A percentile compares a stretch with the other conserved stretches of the same genome.
These are phyloP conservation scores for Quercus rubra DNA, from an alignment of 306 rosid genomes.

Conservation along the genomic window DNA sequence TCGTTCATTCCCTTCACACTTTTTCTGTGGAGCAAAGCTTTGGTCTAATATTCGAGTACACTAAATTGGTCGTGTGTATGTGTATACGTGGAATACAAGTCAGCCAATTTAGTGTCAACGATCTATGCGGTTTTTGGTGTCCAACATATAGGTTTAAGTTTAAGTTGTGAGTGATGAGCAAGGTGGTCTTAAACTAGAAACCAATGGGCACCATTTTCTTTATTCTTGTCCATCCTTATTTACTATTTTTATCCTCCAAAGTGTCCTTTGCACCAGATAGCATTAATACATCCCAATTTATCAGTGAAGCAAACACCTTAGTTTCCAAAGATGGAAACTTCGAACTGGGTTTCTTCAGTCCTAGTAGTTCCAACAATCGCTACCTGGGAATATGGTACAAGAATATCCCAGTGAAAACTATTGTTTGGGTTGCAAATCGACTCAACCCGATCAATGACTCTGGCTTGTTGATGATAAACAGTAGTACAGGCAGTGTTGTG, in stretches of 20 bases:
- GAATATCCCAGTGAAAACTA: constrained; percentile 19
- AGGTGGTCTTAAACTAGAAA: no score
- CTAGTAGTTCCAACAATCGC: constrained; percentile 17
- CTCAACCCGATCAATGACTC: constrained; percentile 33
- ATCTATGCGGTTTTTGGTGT: no score
- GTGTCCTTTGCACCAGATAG: constrained; percentile 14
- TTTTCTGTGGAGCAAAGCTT: no score
- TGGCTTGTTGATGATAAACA: constrained; percentile 27
- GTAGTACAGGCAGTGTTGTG: constrained; percentile 6
- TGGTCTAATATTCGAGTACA: no score
- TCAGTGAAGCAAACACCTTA: constrained; percentile 5
- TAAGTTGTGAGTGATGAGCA: no score
- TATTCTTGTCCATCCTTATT: no score
- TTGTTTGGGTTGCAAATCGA: constrained; percentile 67
- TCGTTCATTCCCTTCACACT: no score
- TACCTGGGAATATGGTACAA: constrained; percentile 53
- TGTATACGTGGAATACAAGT: no score
- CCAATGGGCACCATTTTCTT: no score
- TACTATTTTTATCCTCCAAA: not conserved
- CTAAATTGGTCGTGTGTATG: no score
- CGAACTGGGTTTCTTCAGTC: constrained; percentile 40
- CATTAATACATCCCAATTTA: constrained; percentile 8
- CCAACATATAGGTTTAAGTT: no score
- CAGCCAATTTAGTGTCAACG: no score
- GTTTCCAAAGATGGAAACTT: constrained; percentile 26